Percentiles rank a stretch among this genome's conserved stretches.
These are phyloP conservation scores for Xerophyta viscosa DNA, from an alignment of 106 monocot species.

Conservation along the genomic window DNA sequence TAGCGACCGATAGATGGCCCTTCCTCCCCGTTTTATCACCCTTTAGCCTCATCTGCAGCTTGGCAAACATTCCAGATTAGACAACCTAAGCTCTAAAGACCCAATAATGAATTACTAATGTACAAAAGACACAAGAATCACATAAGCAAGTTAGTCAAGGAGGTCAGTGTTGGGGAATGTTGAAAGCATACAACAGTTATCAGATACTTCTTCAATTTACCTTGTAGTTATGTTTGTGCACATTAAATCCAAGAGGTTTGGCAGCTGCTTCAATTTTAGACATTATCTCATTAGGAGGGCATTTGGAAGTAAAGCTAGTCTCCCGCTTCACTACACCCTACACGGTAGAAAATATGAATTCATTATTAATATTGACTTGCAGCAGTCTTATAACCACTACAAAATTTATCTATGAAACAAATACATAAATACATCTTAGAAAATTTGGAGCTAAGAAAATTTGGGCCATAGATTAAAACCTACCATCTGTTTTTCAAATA, in stretches of 20 bases:
- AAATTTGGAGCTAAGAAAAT: no score
- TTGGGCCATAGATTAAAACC: no score
- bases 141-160: no score
- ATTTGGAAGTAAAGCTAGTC: conserved; percentile 65
- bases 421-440: no score
- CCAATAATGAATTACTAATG: not conserved
- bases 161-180: no score
- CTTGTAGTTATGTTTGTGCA: conserved; percentile 79
- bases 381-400: no score
- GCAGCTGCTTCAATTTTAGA: conserved; percentile 84
- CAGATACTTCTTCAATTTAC: no score
- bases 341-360: not conserved
- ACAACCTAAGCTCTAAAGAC: not conserved
- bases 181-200: no score
- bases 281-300: conserved; percentile 79
- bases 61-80: not conserved
- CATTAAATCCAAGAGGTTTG: conserved; percentile 88
- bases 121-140: not conserved
- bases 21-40: conserved; percentile 83
- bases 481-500: conserved; percentile 80
- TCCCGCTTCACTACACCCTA: conserved; percentile 66
- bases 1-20: conserved; percentile 82
- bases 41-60: conserved; percentile 66
- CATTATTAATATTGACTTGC: no score
- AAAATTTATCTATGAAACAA: no score